Percentiles rank a stretch among this genome's conserved stretches.
phyloP scores from a whole-genome alignment of 2,329 filamentous ascomycete genomes.

The Tolypocladium guangdongense region DNA sequence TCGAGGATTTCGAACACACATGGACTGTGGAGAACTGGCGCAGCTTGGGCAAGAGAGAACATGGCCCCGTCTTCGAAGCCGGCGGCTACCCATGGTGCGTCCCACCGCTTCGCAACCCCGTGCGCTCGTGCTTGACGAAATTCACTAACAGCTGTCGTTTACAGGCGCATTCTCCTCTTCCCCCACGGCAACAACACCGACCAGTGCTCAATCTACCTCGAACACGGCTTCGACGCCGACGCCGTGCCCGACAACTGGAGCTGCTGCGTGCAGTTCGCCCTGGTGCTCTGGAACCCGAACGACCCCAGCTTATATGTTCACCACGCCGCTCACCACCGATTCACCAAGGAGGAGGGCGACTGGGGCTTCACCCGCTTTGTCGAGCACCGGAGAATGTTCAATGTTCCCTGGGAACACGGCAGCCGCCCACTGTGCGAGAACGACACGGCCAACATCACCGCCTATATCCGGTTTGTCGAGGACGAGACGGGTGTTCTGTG shows the following conservation, averaged over 20 bases:
- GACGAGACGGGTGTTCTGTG: constrained; percentile 82
- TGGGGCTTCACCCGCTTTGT: constrained; percentile 98
- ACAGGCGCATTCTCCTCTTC: constrained; percentile 87
- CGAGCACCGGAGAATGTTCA: constrained; percentile 78
- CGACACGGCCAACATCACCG: constrained; percentile 68
- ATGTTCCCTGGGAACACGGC: constrained; percentile 59
- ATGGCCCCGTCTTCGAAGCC: constrained; percentile 79
- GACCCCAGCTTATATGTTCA: constrained; percentile 79
- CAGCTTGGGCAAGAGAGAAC: constrained; percentile 63
- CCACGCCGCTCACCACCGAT: constrained; percentile 83
- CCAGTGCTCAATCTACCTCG: constrained; percentile 87
- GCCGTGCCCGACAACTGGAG: constrained; percentile 87
- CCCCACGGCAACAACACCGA: constrained; percentile 92
- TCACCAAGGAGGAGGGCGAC: constrained; percentile 91
- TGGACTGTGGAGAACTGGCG: constrained; percentile 88
- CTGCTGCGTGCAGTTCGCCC: constrained; percentile 88
- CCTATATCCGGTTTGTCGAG: constrained; percentile 71
- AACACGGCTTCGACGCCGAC: constrained; percentile 74
- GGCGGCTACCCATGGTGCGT: constrained; percentile 77
- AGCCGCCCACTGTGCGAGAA: constrained; percentile 65
- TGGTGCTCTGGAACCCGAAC: constrained; percentile 89
- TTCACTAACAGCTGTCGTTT: neutral
- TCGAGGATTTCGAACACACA: constrained; percentile 65
- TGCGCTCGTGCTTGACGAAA: neutral
- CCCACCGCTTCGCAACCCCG: neutral